Evolutionary conservation across 75 land plant species (phyloP).

Genomic region (Larix kaempferi): DNA sequence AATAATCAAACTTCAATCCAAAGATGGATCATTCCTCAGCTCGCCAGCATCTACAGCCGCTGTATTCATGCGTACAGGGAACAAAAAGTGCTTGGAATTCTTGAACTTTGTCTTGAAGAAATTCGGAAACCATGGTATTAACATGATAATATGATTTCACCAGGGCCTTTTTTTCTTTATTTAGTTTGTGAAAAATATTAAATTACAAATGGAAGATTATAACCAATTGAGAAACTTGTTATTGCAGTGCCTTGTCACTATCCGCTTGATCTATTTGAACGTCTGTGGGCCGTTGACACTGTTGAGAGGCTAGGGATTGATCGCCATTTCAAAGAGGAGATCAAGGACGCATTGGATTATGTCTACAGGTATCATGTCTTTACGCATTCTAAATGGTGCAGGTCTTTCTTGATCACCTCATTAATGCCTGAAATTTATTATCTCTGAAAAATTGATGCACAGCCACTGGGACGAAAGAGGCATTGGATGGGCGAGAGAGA

Average conservation of each 20-base stretch:
- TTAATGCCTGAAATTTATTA: not conserved
- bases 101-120: constrained; percentile 10
- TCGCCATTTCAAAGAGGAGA: constrained; percentile 17
- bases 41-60: constrained; percentile 23
- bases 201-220: not conserved
- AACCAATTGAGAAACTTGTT: not conserved
- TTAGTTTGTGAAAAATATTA: not conserved
- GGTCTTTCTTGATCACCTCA: too few relatives aligned
- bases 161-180: not conserved
- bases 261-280: constrained; percentile 36
- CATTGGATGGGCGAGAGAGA: constrained; percentile 27
- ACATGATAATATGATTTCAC: too few relatives aligned
- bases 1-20: constrained; percentile 17
- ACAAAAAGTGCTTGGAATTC: constrained; percentile 22
- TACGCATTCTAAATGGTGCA: too few relatives aligned
- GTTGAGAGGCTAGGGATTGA: constrained; percentile 41
- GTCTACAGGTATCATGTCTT: constrained; percentile 32
- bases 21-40: constrained; percentile 24
- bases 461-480: constrained; percentile 30
- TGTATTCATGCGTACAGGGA: constrained; percentile 16
- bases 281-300: constrained; percentile 49
- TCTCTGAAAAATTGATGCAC: not conserved
- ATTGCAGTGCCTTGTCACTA: constrained; percentile 9
- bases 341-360: constrained; percentile 16
- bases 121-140: constrained; percentile 19